Conservation (phyloP, 2,329 filamentous ascomycete genomes). For the Shiraia bambusicola region DNA sequence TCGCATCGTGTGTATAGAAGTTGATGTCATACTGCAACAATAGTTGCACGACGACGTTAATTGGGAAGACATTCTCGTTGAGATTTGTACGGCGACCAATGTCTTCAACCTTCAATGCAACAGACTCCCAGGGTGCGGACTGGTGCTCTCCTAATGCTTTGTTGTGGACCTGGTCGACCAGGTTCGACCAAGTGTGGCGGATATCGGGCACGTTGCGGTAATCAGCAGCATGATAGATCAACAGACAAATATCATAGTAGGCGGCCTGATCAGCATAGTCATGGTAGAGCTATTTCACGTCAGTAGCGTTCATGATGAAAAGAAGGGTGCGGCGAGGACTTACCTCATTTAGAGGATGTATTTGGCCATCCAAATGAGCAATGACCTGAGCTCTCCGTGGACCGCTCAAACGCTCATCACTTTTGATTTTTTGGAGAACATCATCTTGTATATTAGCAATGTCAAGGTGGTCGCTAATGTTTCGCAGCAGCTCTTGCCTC, state of each 20-base stretch:
- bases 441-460: constrained; percentile 96
- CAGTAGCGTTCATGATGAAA: constrained; percentile 18
- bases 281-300: constrained; percentile 73
- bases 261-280: constrained; percentile 84
- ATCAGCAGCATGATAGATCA: constrained; percentile 90
- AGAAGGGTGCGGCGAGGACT: constrained; percentile 38
- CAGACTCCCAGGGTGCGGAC: constrained; percentile 67
- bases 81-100: constrained; percentile 59
- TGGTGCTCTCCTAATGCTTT: constrained; percentile 52
- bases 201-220: constrained; percentile 87
- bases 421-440: constrained; percentile 72
- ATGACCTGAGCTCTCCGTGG: constrained; percentile 67
- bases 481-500: constrained; percentile 81
- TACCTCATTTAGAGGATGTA: constrained; percentile 75
- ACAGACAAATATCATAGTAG: constrained; percentile 90
- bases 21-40: constrained; percentile 49
- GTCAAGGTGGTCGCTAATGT: constrained; percentile 83
- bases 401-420: constrained; percentile 67
- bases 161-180: constrained; percentile 67
- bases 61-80: constrained; percentile 58
- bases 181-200: constrained; percentile 76
- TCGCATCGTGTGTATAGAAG: constrained; percentile 49
- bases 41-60: constrained; percentile 45
- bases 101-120: constrained; percentile 61
- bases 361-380: constrained; percentile 71